Evolutionary conservation across 2,329 filamentous ascomycete genomes (phyloP).

Genomic region (Diaporthe citri): DNA sequence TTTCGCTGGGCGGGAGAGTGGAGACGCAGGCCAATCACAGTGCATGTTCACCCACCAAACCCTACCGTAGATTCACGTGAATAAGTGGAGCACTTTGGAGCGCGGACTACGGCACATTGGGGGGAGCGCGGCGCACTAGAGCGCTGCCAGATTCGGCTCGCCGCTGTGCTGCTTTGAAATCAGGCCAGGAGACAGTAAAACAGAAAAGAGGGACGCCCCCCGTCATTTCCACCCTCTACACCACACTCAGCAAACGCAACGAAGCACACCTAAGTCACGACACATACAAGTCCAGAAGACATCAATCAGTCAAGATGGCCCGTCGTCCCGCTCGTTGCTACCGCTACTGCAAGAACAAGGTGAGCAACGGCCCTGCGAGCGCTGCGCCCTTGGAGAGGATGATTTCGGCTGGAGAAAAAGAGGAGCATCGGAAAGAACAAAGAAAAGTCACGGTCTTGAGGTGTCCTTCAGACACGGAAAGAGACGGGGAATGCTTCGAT

Average conservation of each 20-base stretch:
- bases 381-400: conserved; percentile 3
- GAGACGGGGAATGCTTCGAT: not conserved
- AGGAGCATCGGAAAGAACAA: not conserved
- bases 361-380: conserved; percentile 61
- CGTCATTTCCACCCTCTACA: conserved; percentile 48
- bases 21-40: conserved; percentile 14
- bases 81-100: not conserved
- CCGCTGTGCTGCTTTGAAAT: conserved; percentile 66
- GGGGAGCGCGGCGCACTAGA: not conserved
- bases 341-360: conserved; percentile 99
- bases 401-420: not conserved
- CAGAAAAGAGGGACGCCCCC: conserved; percentile 39
- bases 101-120: not conserved
- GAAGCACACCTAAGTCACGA: conserved; percentile 48
- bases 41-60: not conserved
- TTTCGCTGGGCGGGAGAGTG: conserved; percentile 22
- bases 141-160: conserved; percentile 19
- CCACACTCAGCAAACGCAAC: conserved; percentile 56
- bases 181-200: conserved; percentile 52
- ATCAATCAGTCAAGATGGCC: conserved; percentile 90
- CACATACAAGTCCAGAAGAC: conserved; percentile 59
- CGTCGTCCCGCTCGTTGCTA: conserved; percentile 99
- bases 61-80: conserved; percentile 13
- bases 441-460: not conserved
- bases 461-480: conserved; percentile 10